Evolutionary conservation across 768 basidiomycete genomes (phyloP).

Genomic region (Chalciporus pseudorubinellus): DNA sequence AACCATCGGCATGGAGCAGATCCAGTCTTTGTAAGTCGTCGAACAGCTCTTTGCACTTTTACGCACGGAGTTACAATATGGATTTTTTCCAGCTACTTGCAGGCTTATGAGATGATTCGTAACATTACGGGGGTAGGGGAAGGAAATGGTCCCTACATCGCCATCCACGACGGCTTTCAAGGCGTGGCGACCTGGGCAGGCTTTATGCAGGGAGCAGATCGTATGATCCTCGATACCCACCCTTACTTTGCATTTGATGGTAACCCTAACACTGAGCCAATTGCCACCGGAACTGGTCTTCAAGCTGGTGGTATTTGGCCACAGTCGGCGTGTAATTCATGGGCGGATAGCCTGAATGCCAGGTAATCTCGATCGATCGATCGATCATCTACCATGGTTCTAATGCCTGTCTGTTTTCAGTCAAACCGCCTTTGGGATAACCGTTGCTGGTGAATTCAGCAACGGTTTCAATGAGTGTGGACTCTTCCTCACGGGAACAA

Average conservation of each 20-base stretch:
- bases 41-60: neutral
- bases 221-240: constrained; percentile 62
- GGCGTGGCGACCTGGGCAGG: constrained; percentile 44
- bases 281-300: constrained; percentile 32
- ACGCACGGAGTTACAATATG: neutral
- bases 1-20: constrained; percentile 50
- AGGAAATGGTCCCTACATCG: constrained; percentile 56
- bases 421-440: constrained; percentile 61
- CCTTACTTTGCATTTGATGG: constrained; percentile 64
- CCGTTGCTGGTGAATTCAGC: constrained; percentile 75
- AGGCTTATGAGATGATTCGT: constrained; percentile 63
- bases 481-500: constrained; percentile 41
- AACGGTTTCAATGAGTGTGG: constrained; percentile 67
- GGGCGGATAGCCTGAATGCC: constrained; percentile 55
- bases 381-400: neutral
- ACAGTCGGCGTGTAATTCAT: constrained; percentile 49
- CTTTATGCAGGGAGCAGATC: constrained; percentile 58
- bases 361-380: constrained; percentile 25
- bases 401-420: constrained; percentile 23
- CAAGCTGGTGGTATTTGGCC: constrained; percentile 48
- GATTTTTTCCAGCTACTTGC: constrained; percentile 45
- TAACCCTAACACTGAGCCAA: constrained; percentile 31
- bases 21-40: constrained; percentile 60
- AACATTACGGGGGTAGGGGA: constrained; percentile 70
- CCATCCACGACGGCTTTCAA: constrained; percentile 63